A percentile compares a stretch with the other conserved stretches of the same genome.
phyloP scores from a whole-genome alignment of 306 rosid genomes.

The Casuarina cunninghamiana region DNA sequence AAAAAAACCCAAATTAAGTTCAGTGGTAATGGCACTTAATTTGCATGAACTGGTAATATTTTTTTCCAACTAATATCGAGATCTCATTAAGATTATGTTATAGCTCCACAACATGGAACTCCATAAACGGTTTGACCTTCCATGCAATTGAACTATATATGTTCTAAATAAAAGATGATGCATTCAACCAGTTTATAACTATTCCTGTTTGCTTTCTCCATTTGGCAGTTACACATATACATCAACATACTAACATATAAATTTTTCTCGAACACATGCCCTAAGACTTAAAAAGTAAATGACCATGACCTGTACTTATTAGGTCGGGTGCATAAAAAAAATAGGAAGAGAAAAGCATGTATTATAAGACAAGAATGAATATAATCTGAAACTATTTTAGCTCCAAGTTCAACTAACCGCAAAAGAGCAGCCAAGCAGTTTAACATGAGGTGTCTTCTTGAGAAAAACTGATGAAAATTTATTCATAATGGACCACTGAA shows the following conservation, averaged over 20 bases:
- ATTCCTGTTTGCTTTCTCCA: neutral
- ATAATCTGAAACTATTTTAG: neutral
- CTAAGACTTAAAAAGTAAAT: neutral
- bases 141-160: neutral
- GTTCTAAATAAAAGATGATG: neutral
- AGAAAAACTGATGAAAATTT: neutral
- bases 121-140: neutral
- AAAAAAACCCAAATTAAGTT: constrained; percentile 14
- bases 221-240: neutral
- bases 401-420: neutral
- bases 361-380: neutral
- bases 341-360: neutral
- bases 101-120: neutral
- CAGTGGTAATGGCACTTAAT: neutral
- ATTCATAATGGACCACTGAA: neutral
- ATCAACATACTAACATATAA: neutral
- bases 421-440: neutral
- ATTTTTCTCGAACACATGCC: neutral
- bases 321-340: neutral
- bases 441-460: neutral
- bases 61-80: neutral
- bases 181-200: neutral
- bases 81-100: neutral
- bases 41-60: neutral
- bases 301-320: neutral